A percentile compares a stretch with the other conserved stretches of the same genome.
Evolutionary conservation across 306 rosid species (phyloP).

Genomic region (Fagus sylvatica): DNA sequence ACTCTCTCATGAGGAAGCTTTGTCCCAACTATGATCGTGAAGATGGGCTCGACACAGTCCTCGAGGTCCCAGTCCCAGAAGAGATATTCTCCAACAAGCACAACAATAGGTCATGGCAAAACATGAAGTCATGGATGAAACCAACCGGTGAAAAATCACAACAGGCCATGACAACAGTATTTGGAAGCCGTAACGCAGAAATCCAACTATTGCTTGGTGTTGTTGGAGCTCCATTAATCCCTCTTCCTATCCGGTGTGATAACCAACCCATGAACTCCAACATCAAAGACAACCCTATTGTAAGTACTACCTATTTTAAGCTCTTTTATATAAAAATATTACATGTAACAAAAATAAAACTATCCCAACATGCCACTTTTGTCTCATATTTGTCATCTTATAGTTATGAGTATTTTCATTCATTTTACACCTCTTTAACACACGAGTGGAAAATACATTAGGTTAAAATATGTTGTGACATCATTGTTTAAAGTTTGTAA

Average conservation of each 20-base stretch:
- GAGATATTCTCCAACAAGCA: constrained; percentile 60
- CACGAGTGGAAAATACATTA: no score
- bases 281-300: constrained; percentile 83
- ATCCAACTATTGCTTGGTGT: constrained; percentile 84
- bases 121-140: constrained; percentile 80
- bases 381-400: background rate
- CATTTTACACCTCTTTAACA: no score
- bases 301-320: constrained; percentile 25
- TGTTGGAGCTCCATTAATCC: constrained; percentile 86
- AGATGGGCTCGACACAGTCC: constrained; percentile 89
- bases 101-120: constrained; percentile 61
- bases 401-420: no score
- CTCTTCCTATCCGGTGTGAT: constrained; percentile 56
- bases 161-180: constrained; percentile 35
- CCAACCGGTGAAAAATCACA: constrained; percentile 45
- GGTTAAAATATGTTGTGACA: no score
- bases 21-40: constrained; percentile 88
- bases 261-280: constrained; percentile 50
- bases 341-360: background rate
- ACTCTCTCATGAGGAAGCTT: constrained; percentile 73
- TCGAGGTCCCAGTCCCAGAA: constrained; percentile 95
- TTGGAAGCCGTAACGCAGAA: constrained; percentile 71
- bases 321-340: no score
- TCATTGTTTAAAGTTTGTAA: no score
- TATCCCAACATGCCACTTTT: background rate